These are phyloP conservation scores for Pseudogymnoascus sp. DNA, from an alignment of 2,329 filamentous ascomycete species.

Conservation along the genomic window DNA sequence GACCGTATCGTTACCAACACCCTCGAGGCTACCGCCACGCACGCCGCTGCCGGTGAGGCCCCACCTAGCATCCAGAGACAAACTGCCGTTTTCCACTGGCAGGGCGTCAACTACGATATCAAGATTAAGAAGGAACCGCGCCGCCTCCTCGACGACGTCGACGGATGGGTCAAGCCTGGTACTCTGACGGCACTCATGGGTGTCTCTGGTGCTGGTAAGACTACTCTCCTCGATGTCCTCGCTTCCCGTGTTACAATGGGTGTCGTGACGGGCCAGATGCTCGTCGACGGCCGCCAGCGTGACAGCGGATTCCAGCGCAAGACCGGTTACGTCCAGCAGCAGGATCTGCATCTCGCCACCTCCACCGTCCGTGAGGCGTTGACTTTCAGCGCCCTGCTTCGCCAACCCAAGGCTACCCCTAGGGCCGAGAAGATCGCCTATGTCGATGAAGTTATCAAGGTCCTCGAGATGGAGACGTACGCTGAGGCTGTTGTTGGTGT, in stretches of 20 bases:
- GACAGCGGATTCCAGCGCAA: conserved; percentile 84
- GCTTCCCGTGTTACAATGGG: conserved; percentile 84
- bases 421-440: conserved; percentile 74
- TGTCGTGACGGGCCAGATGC: conserved; percentile 78
- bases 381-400: conserved; percentile 74
- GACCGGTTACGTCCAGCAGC: conserved; percentile 86
- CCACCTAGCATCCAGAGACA: conserved; percentile 45
- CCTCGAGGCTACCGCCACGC: conserved; percentile 14
- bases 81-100: conserved; percentile 13
- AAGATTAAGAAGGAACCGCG: conserved; percentile 71
- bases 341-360: conserved; percentile 80
- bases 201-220: conserved; percentile 73
- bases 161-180: conserved; percentile 90
- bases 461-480: conserved; percentile 84
- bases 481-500: conserved; percentile 88
- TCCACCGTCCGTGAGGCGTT: conserved; percentile 84
- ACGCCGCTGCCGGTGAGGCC: conserved; percentile 36
- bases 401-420: conserved; percentile 69
- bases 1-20: conserved; percentile 12
- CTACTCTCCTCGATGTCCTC: conserved; percentile 77
- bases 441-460: conserved; percentile 82
- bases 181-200: conserved; percentile 84
- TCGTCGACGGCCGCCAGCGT: conserved; percentile 55
- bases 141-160: conserved; percentile 74
- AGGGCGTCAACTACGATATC: conserved; percentile 46